phyloP scores from a whole-genome alignment of 495 filamentous ascomycete genomes.

The Hyaloscypha bicolor region DNA sequence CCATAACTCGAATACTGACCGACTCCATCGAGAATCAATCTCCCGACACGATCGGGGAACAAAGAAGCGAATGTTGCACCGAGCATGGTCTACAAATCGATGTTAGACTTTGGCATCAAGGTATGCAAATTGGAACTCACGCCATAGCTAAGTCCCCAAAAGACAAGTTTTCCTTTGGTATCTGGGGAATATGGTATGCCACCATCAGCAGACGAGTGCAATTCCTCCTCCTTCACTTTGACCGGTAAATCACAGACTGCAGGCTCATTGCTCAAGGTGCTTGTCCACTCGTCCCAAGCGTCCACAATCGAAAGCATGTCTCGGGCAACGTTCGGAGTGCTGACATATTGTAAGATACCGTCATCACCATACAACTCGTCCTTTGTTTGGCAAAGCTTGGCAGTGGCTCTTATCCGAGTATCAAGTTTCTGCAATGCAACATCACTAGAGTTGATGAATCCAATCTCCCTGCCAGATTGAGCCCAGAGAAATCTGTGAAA shows the following conservation, averaged over 20 bases:
- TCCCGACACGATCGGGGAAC: constrained; percentile 48
- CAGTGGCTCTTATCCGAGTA: constrained; percentile 33
- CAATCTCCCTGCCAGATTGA: constrained; percentile 24
- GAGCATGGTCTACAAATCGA: constrained; percentile 47
- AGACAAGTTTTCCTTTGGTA: constrained; percentile 48
- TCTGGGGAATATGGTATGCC: neutral
- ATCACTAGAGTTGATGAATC: constrained; percentile 41
- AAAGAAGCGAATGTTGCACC: constrained; percentile 58
- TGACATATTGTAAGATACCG: constrained; percentile 31
- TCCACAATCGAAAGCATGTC: constrained; percentile 55
- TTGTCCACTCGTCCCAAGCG: constrained; percentile 44
- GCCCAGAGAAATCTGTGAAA: constrained; percentile 24
- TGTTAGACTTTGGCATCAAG: too few relatives aligned
- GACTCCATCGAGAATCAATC: constrained; percentile 38
- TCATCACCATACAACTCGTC: constrained; percentile 29
- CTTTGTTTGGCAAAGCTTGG: constrained; percentile 40
- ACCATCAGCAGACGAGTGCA: neutral
- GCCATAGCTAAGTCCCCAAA: constrained; percentile 72
- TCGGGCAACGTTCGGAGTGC: constrained; percentile 41
- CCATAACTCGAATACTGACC: constrained; percentile 2
- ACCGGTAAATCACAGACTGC: neutral
- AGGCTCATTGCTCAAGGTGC: neutral
- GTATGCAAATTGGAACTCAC: too few relatives aligned
- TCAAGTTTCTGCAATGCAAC: constrained; percentile 37
- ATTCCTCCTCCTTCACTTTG: neutral